phyloP scores from a whole-genome alignment of 305 asterid species.

The Fraxinus angustifolia region DNA sequence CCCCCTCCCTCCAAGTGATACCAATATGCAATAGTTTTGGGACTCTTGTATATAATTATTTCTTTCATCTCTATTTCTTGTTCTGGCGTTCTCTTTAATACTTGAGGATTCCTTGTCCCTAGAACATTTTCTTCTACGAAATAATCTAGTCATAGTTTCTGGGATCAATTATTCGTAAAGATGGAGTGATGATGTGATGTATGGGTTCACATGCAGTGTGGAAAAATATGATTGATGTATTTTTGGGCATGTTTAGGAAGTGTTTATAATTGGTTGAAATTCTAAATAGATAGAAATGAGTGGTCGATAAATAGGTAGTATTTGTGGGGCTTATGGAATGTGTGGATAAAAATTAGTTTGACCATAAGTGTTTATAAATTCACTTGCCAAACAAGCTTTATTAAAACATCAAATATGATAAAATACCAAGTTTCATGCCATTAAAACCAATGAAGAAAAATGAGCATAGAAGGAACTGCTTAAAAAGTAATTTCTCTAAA shows the following conservation, averaged over 20 bases:
- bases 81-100: neutral
- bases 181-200: constrained; percentile 9
- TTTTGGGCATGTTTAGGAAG: neutral
- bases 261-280: neutral
- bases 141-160: neutral
- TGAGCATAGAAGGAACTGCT: neutral
- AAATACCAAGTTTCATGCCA: neutral
- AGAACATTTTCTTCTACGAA: neutral
- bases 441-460: neutral
- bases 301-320: neutral
- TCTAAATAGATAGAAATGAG: neutral
- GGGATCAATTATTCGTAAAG: neutral
- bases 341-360: neutral
- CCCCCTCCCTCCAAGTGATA: neutral
- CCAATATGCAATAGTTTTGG: neutral
- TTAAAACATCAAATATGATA: neutral
- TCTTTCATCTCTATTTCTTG: neutral
- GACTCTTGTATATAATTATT: neutral
- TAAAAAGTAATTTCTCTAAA: constrained; percentile 4
- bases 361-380: neutral
- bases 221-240: neutral
- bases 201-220: neutral
- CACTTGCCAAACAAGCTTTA: neutral
- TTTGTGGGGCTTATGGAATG: neutral
- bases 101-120: neutral